These are phyloP conservation scores for Nakaseomyces glabratus DNA, from an alignment of 1,139 yeast species.

Conservation along the genomic window DNA sequence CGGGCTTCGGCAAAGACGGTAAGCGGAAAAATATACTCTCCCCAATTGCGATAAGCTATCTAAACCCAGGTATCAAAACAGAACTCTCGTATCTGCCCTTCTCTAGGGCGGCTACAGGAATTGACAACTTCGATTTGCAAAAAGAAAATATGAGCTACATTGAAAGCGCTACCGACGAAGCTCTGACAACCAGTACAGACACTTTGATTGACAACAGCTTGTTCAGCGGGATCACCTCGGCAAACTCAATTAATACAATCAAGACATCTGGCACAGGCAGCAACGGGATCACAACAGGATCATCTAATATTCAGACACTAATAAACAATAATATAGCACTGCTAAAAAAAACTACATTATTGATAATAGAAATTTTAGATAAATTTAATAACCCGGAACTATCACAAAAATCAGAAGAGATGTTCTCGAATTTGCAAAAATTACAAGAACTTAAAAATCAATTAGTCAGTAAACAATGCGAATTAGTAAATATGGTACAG, in stretches of 20 bases:
- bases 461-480: conserved; percentile 3
- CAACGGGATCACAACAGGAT: too few relatives aligned
- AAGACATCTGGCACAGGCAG: too few relatives aligned
- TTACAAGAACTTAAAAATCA: conserved; percentile 1
- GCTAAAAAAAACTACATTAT: conserved; percentile 1
- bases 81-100: too few relatives aligned
- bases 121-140: too few relatives aligned
- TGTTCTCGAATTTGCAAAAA: conserved; percentile 2
- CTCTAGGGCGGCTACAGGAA: too few relatives aligned
- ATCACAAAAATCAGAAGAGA: background rate
- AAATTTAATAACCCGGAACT: background rate
- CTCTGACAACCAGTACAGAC: too few relatives aligned
- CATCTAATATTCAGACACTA: too few relatives aligned
- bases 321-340: conserved; percentile 1
- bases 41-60: conserved; percentile 21
- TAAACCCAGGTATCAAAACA: conserved; percentile 9
- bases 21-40: conserved; percentile 28
- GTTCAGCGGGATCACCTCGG: too few relatives aligned
- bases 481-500: background rate
- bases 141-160: too few relatives aligned
- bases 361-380: conserved; percentile 1
- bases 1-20: conserved; percentile 28
- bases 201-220: too few relatives aligned
- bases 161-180: too few relatives aligned
- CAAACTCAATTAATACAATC: too few relatives aligned